phyloP scores from a whole-genome alignment of 2,329 filamentous ascomycete genomes.

The Grosmannia penicillata region DNA sequence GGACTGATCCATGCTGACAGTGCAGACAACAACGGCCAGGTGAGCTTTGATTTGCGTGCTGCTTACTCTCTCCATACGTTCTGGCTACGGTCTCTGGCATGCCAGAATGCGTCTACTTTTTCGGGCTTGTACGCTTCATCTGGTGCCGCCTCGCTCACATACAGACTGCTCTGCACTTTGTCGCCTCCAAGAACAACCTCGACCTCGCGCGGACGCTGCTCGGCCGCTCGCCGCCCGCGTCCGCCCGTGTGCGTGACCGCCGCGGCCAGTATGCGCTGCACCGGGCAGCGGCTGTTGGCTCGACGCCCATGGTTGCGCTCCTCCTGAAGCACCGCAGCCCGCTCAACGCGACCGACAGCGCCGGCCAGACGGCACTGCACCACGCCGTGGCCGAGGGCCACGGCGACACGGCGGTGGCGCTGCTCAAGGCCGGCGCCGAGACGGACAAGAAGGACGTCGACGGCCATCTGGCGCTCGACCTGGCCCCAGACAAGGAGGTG shows the following conservation, averaged over 20 bases:
- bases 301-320: constrained; percentile 70
- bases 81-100: no score
- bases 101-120: no score
- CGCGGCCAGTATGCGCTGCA: constrained; percentile 85
- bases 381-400: constrained; percentile 69
- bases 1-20: constrained; percentile 7
- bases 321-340: constrained; percentile 67
- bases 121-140: no score
- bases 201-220: constrained; percentile 70
- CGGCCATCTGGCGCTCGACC: constrained; percentile 58
- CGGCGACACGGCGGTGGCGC: constrained; percentile 66
- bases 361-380: constrained; percentile 80
- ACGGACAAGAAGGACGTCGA: constrained; percentile 59
- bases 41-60: constrained; percentile 14
- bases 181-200: constrained; percentile 77
- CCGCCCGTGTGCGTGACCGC: constrained; percentile 66
- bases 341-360: constrained; percentile 65
- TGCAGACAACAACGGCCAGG: constrained; percentile 51
- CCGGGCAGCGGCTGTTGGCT: constrained; percentile 79
- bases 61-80: no score
- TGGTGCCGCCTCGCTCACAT: no score
- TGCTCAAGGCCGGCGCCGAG: constrained; percentile 78
- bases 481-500: constrained; percentile 78
- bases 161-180: constrained; percentile 84
- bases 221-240: constrained; percentile 52